A percentile compares a stretch with the other conserved stretches of the same genome.
Conservation (phyloP, 2,329 filamentous ascomycete species). For the Fusarium xyrophilum region DNA sequence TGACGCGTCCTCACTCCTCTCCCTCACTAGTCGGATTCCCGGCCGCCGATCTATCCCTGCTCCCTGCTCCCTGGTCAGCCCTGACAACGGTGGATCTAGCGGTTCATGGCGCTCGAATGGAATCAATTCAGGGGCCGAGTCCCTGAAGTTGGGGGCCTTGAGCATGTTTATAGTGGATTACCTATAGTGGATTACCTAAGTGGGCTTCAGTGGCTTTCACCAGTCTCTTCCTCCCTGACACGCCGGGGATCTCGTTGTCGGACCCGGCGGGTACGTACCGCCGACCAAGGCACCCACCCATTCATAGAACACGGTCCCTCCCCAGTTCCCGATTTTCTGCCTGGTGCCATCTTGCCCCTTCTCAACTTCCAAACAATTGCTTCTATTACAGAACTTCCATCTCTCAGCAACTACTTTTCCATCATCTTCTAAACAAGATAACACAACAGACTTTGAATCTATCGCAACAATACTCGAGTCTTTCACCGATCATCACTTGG, state of each 20-base stretch:
- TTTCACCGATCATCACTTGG: background rate
- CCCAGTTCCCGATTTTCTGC: constrained; percentile 42
- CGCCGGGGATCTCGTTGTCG: constrained; percentile 24
- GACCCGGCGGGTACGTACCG: constrained; percentile 31
- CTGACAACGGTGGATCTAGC: constrained; percentile 30
- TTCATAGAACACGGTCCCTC: constrained; percentile 44
- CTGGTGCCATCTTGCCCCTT: constrained; percentile 37
- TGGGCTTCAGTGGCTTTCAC: constrained; percentile 29
- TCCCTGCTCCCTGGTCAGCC: constrained; percentile 23
- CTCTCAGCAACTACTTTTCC: constrained; percentile 20
- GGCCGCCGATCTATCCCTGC: constrained; percentile 31
- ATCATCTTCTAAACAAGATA: background rate
- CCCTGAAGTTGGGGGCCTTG: constrained; percentile 27
- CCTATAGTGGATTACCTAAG: constrained; percentile 28
- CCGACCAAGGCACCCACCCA: constrained; percentile 43
- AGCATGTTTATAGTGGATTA: constrained; percentile 35
- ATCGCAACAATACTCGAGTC: background rate
- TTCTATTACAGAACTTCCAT: constrained; percentile 24
- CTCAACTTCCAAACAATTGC: constrained; percentile 32
- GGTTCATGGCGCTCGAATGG: constrained; percentile 13
- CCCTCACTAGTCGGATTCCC: constrained; percentile 36
- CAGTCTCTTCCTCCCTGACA: constrained; percentile 15
- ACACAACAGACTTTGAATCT: background rate
- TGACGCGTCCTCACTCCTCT: constrained; percentile 42
- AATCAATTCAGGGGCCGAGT: constrained; percentile 8